Base-by-base conservation (phyloP, 768 basidiomycete species). In the Mycena chlorophos region DNA sequence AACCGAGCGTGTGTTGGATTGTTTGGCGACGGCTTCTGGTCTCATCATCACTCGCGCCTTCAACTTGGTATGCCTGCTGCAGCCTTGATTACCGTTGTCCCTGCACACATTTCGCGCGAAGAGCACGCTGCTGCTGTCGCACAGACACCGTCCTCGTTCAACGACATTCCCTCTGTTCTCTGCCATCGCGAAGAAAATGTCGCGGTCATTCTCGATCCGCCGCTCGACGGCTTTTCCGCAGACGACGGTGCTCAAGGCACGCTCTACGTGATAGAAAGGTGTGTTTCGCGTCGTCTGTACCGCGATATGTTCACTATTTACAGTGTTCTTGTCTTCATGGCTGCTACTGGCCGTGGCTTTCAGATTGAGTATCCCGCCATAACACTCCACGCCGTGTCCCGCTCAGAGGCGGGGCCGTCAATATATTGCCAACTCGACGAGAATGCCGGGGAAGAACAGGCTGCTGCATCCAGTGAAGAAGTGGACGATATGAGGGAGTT, bases 391-490 rank as follows among this genome's bases (percentile, higher is more conserved):
- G 97, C 97, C 23, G 81, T 95, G 51, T 91, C 94, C 1, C 86
- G 93, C 42, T 78, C 81, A 2, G 82, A 84, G 39, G 57, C 72
- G 8, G 78, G 77, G 0, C 86, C 90, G 3, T 88, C 85, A 5
- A 81, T 98, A 67, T 98, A 98, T 71, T 97, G 94, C 68, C 97
- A 99, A 63, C 81, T 98, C 12, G 95, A 97, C 63, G 92, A 92
- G 57, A 65, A 67, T 48, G 71, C 73, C n/a, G 73, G 68, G 14
- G 66, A 65, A 49, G 70, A 68, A 47, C 73, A 73, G 38, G 58
- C 54, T 22, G 63, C 47, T 12, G 72, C 73, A 52, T 60, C 69
- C 38, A 52, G 55, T 19, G 73, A 77, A 25, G 74, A 70, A 49
- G 68, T 71, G 43, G 63, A 66, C 8, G 78, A 82, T 6, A 87